A percentile compares a stretch with the other conserved stretches of the same genome.
phyloP scores from a whole-genome alignment of 208 protist species.

The Endotrypanum monterogeii region DNA sequence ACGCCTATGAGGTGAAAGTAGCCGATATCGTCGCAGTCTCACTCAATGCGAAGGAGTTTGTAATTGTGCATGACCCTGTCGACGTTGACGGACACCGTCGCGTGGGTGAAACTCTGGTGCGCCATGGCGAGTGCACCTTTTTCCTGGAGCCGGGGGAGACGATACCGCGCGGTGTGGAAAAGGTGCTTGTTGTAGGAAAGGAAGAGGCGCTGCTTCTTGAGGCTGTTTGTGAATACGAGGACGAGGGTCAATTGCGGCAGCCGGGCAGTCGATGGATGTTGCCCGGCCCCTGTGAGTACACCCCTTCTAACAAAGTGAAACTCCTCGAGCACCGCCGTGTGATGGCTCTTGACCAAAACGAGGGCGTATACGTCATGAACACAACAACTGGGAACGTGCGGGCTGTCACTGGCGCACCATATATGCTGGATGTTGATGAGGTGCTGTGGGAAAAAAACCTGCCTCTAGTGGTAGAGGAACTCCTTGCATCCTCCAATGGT shows the following conservation, averaged over 20 bases:
- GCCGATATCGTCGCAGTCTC: slow-evolving; percentile 72
- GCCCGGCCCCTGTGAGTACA: slow-evolving; percentile 91
- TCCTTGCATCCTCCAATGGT: slow-evolving; percentile 73
- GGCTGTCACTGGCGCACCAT: slow-evolving; percentile 87
- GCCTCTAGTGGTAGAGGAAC: slow-evolving; percentile 86
- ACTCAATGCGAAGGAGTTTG: slow-evolving; percentile 91
- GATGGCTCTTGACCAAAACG: slow-evolving; percentile 96
- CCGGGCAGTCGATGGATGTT: slow-evolving; percentile 96
- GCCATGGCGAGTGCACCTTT: slow-evolving; percentile 90
- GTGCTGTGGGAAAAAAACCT: slow-evolving; percentile 96
- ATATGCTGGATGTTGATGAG: slow-evolving; percentile 95
- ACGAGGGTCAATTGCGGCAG: slow-evolving; percentile 50
- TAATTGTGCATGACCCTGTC: slow-evolving; percentile 92
- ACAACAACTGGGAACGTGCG: slow-evolving; percentile 87
- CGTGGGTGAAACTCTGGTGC: slow-evolving; percentile 87
- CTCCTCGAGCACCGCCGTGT: slow-evolving; percentile 88
- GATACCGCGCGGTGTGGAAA: slow-evolving; percentile 82
- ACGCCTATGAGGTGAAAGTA: slow-evolving; percentile 86
- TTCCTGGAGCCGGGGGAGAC: slow-evolving; percentile 95
- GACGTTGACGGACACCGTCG: slow-evolving; percentile 59
- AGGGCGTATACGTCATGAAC: slow-evolving; percentile 97
- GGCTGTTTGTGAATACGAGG: slow-evolving; percentile 76
- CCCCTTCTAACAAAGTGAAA: slow-evolving; percentile 89
- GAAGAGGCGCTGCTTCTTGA: slow-evolving; percentile 95
- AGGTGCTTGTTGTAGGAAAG: slow-evolving; percentile 86